These are phyloP conservation scores for Chytriomyces sp. DNA, from an alignment of 192 early-diverging fungal genomes.

Conservation along the genomic window DNA sequence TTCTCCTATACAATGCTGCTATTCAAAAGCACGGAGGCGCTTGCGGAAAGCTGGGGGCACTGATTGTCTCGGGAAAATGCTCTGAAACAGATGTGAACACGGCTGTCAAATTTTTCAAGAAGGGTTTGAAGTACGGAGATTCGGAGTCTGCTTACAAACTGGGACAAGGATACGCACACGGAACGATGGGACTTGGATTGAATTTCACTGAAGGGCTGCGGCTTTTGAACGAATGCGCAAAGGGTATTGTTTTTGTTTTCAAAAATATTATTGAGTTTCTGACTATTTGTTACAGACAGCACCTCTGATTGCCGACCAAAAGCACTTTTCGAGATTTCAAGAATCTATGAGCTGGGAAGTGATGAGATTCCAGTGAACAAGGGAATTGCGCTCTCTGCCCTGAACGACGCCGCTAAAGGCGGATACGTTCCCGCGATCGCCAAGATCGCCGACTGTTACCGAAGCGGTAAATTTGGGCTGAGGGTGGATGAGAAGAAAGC, in stretches of 20 bases:
- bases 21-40: slow-evolving; percentile 21
- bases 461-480: slow-evolving; percentile 21
- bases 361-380: slow-evolving; percentile 1
- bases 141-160: slow-evolving; percentile 22
- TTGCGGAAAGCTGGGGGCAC: slow-evolving; percentile 4
- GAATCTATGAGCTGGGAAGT: slow-evolving; percentile 21
- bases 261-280: background rate
- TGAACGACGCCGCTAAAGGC: slow-evolving; percentile 31
- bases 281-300: slow-evolving; percentile 10
- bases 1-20: slow-evolving; percentile 29
- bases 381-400: slow-evolving; percentile 19
- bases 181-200: slow-evolving; percentile 3
- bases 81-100: background rate
- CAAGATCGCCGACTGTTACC: slow-evolving; percentile 26
- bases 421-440: slow-evolving; percentile 26
- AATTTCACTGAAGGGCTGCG: slow-evolving; percentile 20
- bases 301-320: slow-evolving; percentile 6
- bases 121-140: slow-evolving; percentile 16
- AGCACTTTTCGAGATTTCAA: slow-evolving; percentile 26
- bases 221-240: slow-evolving; percentile 28
- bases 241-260: slow-evolving; percentile 22
- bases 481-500: slow-evolving; percentile 19
- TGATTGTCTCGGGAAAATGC: slow-evolving; percentile 16
- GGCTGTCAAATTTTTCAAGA: slow-evolving; percentile 24
- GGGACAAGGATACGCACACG: slow-evolving; percentile 17